Evolutionary conservation across 768 basidiomycete species (phyloP).

Genomic region (Termitomyces sp.): DNA sequence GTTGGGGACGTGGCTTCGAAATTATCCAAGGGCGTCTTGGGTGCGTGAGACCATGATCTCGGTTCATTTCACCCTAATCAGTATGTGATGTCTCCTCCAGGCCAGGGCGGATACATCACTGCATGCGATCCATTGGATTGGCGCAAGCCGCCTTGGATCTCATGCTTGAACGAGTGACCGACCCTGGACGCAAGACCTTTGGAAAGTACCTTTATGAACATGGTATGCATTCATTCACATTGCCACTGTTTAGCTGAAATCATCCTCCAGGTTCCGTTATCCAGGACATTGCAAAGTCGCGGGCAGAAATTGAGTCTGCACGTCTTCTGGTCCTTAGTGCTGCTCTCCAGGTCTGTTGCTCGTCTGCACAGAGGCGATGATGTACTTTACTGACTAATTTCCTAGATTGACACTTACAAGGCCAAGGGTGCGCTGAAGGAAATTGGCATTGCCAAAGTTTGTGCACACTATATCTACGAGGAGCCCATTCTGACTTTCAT

Average conservation of each 20-base stretch:
- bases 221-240: constrained; percentile 43
- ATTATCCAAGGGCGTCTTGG: constrained; percentile 96
- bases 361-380: constrained; percentile 3
- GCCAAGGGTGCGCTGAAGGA: constrained; percentile 97
- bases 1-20: constrained; percentile 97
- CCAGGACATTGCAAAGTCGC: constrained; percentile 85
- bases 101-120: constrained; percentile 94
- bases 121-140: constrained; percentile 94
- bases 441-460: constrained; percentile 94
- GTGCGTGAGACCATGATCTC: constrained; percentile 33
- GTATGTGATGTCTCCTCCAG: constrained; percentile 30
- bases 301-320: constrained; percentile 89
- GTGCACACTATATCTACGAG: constrained; percentile 5
- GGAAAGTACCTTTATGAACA: constrained; percentile 91
- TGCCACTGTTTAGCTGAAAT: neutral
- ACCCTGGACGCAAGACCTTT: constrained; percentile 88
- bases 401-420: constrained; percentile 81
- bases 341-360: constrained; percentile 62
- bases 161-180: constrained; percentile 90
- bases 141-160: constrained; percentile 83
- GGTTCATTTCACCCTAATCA: neutral
- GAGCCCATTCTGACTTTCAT: neutral
- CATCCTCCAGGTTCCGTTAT: constrained; percentile 68
- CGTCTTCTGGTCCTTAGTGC: constrained; percentile 89
- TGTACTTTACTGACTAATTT: neutral